Base-by-base conservation (phyloP, 2,329 filamentous ascomycete genomes). In the Plenodomus biglobosus region DNA sequence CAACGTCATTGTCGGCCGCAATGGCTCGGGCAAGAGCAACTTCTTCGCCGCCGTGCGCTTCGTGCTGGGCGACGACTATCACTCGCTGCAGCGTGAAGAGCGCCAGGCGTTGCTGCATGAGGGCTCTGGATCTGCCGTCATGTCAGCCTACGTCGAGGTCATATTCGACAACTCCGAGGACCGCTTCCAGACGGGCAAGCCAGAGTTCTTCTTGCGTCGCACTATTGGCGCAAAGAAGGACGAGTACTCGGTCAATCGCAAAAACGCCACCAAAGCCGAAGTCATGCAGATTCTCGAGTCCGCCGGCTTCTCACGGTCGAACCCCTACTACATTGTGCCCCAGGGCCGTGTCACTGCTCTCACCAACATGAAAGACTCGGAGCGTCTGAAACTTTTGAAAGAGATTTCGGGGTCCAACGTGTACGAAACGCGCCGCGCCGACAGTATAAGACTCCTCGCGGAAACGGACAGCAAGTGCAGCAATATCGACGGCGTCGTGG, bases 41-140 rank as follows among this genome's bases (percentile, higher is more conserved):
- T 99, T 99, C 83, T 99, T 99, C 75, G 92, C 94, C 42, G 94
- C 94, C 38, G 96, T 99, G 74, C 91, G 94, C 49, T 99, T 99
- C 76, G 95, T 97, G 38, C 86, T 99, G 55, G 94, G 92, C 75
- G 94, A 99, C 84, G 90, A 91, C 58, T 99, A 99, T 75, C 95
- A 89, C 38, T 89, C 95, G 72, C 90, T 99, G 84, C 90, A 88
- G 56, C 88, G 92, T 63, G 94, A 99, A 72, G 92, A 99, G 78
- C 90, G 94, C 52, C 91, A 95, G 74, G 91, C 90, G 22, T 83
- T 99, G 30, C 82, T 99, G n/a, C 94, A 99, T 72, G 95, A 99
- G 79, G 95, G 95, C 35, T 95, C 94, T 3, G 95, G 94, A 30
- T 96, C 92, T 3, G 94, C 94, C 15, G 92, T 99, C 65, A 96